These are phyloP conservation scores for Balansia obtecta DNA, from an alignment of 2,329 filamentous ascomycete genomes.

Conservation along the genomic window DNA sequence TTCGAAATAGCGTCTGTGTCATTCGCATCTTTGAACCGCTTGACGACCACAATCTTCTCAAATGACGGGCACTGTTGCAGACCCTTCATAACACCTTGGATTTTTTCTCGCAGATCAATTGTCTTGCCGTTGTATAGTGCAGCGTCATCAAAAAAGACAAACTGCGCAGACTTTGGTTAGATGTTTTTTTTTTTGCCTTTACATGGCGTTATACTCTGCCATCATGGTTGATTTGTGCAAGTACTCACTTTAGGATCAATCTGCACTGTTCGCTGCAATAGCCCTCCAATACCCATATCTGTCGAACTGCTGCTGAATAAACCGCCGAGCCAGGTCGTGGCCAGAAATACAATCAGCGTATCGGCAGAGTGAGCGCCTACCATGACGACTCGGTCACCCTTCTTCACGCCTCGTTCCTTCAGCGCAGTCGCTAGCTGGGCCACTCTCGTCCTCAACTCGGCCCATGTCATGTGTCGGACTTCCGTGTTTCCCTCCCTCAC, in stretches of 20 bases:
- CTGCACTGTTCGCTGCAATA: constrained; percentile 63
- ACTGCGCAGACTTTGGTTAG: constrained; percentile 24
- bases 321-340: constrained; percentile 56
- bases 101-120: constrained; percentile 61
- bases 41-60: constrained; percentile 49
- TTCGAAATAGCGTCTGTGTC: constrained; percentile 42
- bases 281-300: constrained; percentile 70
- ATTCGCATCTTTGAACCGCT: constrained; percentile 47
- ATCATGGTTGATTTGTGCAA: not conserved
- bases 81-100: constrained; percentile 54
- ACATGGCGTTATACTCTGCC: no score
- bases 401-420: constrained; percentile 49
- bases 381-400: constrained; percentile 63
- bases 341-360: constrained; percentile 60
- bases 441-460: constrained; percentile 46
- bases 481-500: constrained; percentile 53
- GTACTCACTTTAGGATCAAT: constrained; percentile 50
- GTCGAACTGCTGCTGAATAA: constrained; percentile 68
- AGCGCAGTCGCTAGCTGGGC: constrained; percentile 53
- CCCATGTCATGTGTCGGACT: constrained; percentile 51
- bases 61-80: constrained; percentile 51
- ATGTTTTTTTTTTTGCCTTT: not conserved
- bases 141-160: constrained; percentile 73
- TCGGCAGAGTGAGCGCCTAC: constrained; percentile 66
- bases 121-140: constrained; percentile 69